These are phyloP conservation scores for Cladorrhinum samala DNA, from an alignment of 495 filamentous ascomycete genomes.

Conservation along the genomic window DNA sequence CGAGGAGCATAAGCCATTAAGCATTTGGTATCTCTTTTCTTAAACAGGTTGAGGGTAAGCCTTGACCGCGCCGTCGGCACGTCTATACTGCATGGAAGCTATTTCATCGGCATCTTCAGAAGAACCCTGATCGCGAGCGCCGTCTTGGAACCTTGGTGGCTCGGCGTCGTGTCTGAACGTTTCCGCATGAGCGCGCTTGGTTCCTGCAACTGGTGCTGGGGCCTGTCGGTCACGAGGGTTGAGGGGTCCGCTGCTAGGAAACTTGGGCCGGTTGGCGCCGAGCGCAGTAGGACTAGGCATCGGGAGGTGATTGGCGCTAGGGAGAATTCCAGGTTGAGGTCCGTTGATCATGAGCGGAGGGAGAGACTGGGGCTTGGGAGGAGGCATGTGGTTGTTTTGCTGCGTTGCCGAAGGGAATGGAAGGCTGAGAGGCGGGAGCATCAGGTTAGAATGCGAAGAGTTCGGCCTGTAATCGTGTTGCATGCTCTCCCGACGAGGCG, in stretches of 20 bases:
- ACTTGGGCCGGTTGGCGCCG: background rate
- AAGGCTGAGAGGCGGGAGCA: slow-evolving; percentile 14
- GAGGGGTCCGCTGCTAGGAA: background rate
- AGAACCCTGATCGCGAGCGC: slow-evolving; percentile 19
- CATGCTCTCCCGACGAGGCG: slow-evolving; percentile 22
- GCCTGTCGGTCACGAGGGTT: slow-evolving; percentile 12
- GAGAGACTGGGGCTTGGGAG: slow-evolving; percentile 7
- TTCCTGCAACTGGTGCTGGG: slow-evolving; percentile 19
- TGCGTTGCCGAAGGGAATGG: slow-evolving; percentile 2
- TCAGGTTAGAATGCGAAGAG: slow-evolving; percentile 4
- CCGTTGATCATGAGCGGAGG: slow-evolving; percentile 19
- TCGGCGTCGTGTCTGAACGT: slow-evolving; percentile 17
- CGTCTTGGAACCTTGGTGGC: slow-evolving; percentile 19
- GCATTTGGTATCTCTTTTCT: background rate
- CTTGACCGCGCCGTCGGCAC: slow-evolving; percentile 17
- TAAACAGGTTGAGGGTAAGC: background rate
- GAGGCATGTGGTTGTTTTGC: background rate
- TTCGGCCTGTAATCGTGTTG: slow-evolving; percentile 14
- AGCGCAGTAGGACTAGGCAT: slow-evolving; percentile 11
- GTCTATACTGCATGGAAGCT: slow-evolving; percentile 10
- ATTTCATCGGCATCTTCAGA: slow-evolving; percentile 11
- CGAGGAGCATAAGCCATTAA: background rate
- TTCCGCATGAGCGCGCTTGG: slow-evolving; percentile 26
- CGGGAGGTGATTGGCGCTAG: slow-evolving; percentile 8
- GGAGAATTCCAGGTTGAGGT: background rate